A percentile compares a stretch with the other conserved stretches of the same genome.
phyloP scores from a whole-genome alignment of 768 basidiomycete species.

The Serpula lacrymans region DNA sequence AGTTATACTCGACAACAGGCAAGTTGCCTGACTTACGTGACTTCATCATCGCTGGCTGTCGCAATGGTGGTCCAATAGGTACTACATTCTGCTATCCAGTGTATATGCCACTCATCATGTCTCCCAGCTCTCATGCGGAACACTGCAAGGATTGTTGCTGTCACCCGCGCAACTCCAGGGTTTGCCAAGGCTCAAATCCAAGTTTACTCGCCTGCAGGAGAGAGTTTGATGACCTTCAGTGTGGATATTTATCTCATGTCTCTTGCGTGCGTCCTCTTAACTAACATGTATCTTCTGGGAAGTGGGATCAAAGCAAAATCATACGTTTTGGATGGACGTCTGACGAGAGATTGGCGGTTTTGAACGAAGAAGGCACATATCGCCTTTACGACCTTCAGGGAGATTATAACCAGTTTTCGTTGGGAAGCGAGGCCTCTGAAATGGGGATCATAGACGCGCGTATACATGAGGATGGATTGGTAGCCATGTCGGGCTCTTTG shows the following conservation, averaged over 20 bases:
- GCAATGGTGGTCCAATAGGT: conserved; percentile 90
- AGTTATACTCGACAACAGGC: conserved; percentile 78
- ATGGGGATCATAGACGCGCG: conserved; percentile 81
- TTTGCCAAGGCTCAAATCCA: conserved; percentile 80
- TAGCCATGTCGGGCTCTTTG: conserved; percentile 76
- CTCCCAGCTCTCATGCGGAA: conserved; percentile 82
- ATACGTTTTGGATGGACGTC: conserved; percentile 80
- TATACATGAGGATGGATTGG: conserved; percentile 83
- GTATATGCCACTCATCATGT: conserved; percentile 1
- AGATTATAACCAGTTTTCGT: conserved; percentile 80
- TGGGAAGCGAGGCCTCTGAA: conserved; percentile 80
- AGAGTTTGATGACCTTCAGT: conserved; percentile 62
- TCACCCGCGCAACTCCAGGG: conserved; percentile 55
- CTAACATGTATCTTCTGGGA: conserved; percentile 15
- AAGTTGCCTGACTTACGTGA: conserved; percentile 77
- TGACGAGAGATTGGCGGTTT: conserved; percentile 77
- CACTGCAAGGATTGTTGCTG: conserved; percentile 69
- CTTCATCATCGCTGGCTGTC: conserved; percentile 77
- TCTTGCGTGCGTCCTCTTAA: conserved; percentile 5
- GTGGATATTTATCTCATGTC: conserved; percentile 46
- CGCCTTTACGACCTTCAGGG: conserved; percentile 85
- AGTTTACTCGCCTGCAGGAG: conserved; percentile 83
- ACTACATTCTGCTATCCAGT: conserved; percentile 4
- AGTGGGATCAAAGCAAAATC: conserved; percentile 93
- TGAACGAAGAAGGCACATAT: conserved; percentile 92